Evolutionary conservation across 352 stramenopile species (phyloP), one percentile per base, ranked within the genome.

Genomic region (Phytophthora hybrid): DNA sequence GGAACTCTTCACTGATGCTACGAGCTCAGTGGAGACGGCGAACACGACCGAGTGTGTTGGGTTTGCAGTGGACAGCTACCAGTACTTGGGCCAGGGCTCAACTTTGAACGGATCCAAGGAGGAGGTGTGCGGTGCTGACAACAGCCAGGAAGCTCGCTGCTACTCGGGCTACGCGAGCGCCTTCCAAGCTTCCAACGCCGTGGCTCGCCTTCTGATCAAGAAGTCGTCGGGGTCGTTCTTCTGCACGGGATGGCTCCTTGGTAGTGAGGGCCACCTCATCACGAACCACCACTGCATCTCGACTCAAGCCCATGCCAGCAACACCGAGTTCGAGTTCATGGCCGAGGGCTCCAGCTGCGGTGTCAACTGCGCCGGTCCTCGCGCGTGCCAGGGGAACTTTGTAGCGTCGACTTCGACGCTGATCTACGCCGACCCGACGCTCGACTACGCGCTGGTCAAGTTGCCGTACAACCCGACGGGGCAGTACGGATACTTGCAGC

Each of bases 281-380:
- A 94, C 89, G 26, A 95, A 95, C 79, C 65, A 93, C 59, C 89
- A 95, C 76, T 95, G 89, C 79, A 93, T 95, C 60, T 76, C 65
- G 5, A 78, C 62, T 23, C 68, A 78, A 49, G 37, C 31, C 14
- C 65, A 92, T 32, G 89, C 89, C 4, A 82, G 53, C n/a, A 80
- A 85, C 65, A 92, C 82, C 3, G 72, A 93, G 56, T 88, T 90
- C 37, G 87, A 95, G 71, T 93, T 95, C 57, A 73, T 77, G 57
- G 88, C 87, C 3, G 70, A 90, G 21, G 79, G 84, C 6, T 49
- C 37, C 1, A 71, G 21, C 0, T 94, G 89, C 52, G 57, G 47
- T 2, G 56, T 60, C 3, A 65, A 73, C n/a, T 95, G 89, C 62
- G 55, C 68, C 10, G 53, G 31, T 5, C 32, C 72, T 32, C 59